A percentile compares a stretch with the other conserved stretches of the same genome.
Conservation (phyloP, 2,329 filamentous ascomycete species). For the Penicillium sp. region DNA sequence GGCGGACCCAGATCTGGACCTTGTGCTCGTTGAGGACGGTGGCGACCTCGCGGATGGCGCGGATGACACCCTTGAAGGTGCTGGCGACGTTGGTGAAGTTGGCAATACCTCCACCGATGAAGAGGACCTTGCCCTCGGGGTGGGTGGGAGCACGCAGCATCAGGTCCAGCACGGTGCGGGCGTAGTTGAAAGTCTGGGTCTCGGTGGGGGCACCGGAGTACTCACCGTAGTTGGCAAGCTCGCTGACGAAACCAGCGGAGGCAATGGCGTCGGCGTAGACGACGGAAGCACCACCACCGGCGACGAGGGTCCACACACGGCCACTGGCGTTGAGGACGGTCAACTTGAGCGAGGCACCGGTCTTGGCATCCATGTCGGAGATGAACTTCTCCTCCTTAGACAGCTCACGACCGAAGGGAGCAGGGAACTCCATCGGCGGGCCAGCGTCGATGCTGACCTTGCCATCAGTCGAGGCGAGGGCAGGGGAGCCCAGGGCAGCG, state of each 20-base stretch:
- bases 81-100: constrained; percentile 99
- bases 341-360: constrained; percentile 96
- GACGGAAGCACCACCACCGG: constrained; percentile 98
- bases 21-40: constrained; percentile 90
- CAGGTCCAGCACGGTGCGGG: constrained; percentile 91
- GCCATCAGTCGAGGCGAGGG: constrained; percentile 60
- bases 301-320: constrained; percentile 96
- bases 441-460: constrained; percentile 95
- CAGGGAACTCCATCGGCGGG: constrained; percentile 97
- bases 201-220: constrained; percentile 99
- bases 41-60: constrained; percentile 86
- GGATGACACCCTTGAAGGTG: constrained; percentile 99
- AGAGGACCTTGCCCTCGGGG: constrained; percentile 94
- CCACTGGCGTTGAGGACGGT: constrained; percentile 90
- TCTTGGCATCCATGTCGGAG: constrained; percentile 97
- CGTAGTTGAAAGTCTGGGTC: constrained; percentile 99
- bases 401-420: constrained; percentile 96
- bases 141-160: constrained; percentile 87
- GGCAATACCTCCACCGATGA: constrained; percentile 99
- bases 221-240: constrained; percentile 99
- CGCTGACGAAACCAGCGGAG: constrained; percentile 88
- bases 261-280: constrained; percentile 99
- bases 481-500: constrained; percentile 79
- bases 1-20: constrained; percentile 92
- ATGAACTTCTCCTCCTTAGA: constrained; percentile 99